Evolutionary conservation across 768 basidiomycete species (phyloP), one percentile per base, ranked within the genome.

Genomic region (Asterophora parasitica): DNA sequence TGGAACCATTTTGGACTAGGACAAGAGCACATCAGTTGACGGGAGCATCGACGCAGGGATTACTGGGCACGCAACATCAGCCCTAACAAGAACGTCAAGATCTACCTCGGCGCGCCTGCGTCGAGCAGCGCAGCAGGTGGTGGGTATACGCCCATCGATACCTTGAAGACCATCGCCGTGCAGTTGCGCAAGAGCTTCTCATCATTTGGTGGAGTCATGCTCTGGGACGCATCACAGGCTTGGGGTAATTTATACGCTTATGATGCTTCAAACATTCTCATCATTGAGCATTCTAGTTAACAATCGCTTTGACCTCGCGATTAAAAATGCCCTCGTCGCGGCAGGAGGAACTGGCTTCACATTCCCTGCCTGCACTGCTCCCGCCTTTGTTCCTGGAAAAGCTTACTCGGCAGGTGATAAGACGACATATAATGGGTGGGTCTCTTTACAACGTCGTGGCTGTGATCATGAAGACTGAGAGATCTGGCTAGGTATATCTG

Each of bases 281-380:
- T 34, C 40, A 16, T 12, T 39, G 23, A 3, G 6, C 13, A 36
- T 41, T 47, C 39, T 38, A 77, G 83, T 69, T 23, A 85, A 86
- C 58, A 65, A 69, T 48, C 74, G 78, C 23, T 85, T 75, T 53
- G 81, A 84, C 56, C 59, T 73, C 12, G 77, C 73, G 5, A 77
- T 84, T 50, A 85, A 87, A 65, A 73, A 75, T 49, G 72, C 77
- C 20, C 68, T 85, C 31, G 62, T 65, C 11, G 76, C 77, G 11
- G 78, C 82, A 30, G 82, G 83, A 39, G 81, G 82, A n/a, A 80
- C 78, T 13, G 82, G 83, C 7, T 86, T 85, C 62, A 78, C 76
- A 2, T 85, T 72, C 63, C 81, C 82, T 12, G 53, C 76, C 42
- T 86, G 82, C 59, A 71, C 75, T 33, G 79, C 82, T 8, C 68